Conservation (phyloP, 1,139 yeast species). For the Geotrichum fermentans region DNA sequence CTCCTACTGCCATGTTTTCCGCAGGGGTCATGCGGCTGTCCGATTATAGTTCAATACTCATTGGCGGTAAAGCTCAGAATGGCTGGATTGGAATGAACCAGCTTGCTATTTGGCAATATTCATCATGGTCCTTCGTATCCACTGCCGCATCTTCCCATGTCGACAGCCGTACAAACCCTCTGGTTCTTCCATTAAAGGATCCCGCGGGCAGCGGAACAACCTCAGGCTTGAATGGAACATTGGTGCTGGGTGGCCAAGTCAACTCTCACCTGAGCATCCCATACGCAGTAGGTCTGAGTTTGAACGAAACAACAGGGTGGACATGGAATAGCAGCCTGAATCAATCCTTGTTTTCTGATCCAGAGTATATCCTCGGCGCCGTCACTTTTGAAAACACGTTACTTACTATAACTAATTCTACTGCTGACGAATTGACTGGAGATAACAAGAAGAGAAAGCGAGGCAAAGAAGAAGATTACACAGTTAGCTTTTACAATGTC, state of each 20-base stretch:
- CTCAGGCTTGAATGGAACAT: constrained; percentile 2
- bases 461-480: constrained; percentile 11
- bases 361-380: constrained; percentile 37
- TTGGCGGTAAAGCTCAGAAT: constrained; percentile 51
- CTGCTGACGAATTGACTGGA: neutral
- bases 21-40: constrained; percentile 34
- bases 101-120: constrained; percentile 55
- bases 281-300: constrained; percentile 39
- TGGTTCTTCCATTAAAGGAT: constrained; percentile 43
- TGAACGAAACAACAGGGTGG: constrained; percentile 43
- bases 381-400: constrained; percentile 41
- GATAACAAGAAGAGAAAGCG: neutral
- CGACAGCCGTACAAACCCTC: constrained; percentile 46
- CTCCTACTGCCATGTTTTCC: constrained; percentile 49
- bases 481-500: constrained; percentile 11
- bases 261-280: constrained; percentile 43
- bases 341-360: constrained; percentile 19
- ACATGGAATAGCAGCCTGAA: constrained; percentile 36
- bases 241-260: constrained; percentile 43
- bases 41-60: constrained; percentile 32
- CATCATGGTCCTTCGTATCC: constrained; percentile 52
- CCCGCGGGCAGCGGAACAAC: constrained; percentile 29
- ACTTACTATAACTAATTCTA: constrained; percentile 30
- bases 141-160: constrained; percentile 35
- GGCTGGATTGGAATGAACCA: constrained; percentile 63